Evolutionary conservation across 169 alveolate genomes (phyloP).

Genomic region (Plasmodium inui): DNA sequence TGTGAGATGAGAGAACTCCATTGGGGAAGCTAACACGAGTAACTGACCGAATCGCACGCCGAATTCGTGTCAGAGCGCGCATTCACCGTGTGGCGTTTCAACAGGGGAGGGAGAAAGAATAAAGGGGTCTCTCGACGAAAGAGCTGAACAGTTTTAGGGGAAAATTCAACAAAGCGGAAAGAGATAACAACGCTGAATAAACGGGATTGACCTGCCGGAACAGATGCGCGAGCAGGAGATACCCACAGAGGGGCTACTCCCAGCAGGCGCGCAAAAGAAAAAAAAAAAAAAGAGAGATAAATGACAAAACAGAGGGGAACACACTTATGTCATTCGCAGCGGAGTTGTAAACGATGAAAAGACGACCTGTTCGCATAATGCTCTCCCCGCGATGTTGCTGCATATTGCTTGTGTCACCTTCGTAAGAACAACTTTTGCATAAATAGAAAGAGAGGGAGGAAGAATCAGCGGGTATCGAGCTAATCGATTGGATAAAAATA

Average conservation of each 20-base stretch:
- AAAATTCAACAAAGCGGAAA: not conserved
- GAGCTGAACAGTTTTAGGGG: not conserved
- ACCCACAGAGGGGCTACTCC: not conserved
- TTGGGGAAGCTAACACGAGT: not conserved
- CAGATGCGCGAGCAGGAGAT: not conserved
- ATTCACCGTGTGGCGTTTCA: not conserved
- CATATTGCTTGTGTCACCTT: not conserved
- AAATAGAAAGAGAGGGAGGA: not conserved
- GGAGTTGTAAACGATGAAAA: slow-evolving; percentile 1
- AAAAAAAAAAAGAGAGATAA: not conserved
- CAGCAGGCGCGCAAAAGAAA: not conserved
- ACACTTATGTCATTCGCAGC: not conserved
- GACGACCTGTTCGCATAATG: not conserved
- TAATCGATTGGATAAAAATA: not conserved
- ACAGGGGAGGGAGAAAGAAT: not conserved
- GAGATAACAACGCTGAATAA: not conserved
- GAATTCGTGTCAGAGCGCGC: not conserved
- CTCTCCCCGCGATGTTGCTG: not conserved
- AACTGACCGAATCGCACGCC: not conserved
- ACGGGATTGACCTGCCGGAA: not conserved
- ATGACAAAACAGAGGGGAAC: not conserved
- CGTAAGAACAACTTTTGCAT: not conserved
- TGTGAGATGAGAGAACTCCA: not conserved
- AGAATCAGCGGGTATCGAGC: not conserved
- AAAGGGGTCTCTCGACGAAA: not conserved